Evolutionary conservation across 2,329 filamentous ascomycete species (phyloP).

Genomic region (Monascus ruber): DNA sequence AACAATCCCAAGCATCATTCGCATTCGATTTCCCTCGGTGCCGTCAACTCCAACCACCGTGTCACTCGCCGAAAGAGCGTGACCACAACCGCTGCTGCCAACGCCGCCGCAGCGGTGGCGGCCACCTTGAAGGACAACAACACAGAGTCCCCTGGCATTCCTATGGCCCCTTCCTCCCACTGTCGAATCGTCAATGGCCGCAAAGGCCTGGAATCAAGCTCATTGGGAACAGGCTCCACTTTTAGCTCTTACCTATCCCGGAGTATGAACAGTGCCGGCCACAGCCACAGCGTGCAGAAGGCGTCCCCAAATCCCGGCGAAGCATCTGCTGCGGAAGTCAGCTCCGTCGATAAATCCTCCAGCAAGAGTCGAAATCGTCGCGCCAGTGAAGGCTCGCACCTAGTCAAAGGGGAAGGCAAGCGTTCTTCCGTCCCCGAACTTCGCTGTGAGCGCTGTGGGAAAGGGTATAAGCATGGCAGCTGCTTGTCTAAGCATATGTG

Average conservation of each 20-base stretch:
- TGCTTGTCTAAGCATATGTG: conserved; percentile 99
- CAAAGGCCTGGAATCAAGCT: conserved; percentile 55
- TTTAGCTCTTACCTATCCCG: conserved; percentile 34
- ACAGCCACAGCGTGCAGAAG: conserved; percentile 11
- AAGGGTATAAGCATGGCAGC: conserved; percentile 99
- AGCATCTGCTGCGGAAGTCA: conserved; percentile 35
- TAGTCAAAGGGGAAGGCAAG: conserved; percentile 66
- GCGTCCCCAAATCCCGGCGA: conserved; percentile 8
- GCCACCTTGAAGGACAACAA: conserved; percentile 56
- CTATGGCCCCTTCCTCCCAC: conserved; percentile 34
- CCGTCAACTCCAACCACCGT: conserved; percentile 70
- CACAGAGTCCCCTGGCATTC: conserved; percentile 49
- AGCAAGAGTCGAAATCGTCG: conserved; percentile 47
- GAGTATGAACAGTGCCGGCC: conserved; percentile 24
- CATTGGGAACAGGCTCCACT: conserved; percentile 28
- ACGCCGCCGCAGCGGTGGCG: conserved; percentile 56
- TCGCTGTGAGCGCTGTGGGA: conserved; percentile 94
- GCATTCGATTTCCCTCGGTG: conserved; percentile 65
- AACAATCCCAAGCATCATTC: conserved; percentile 65
- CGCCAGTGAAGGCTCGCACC: conserved; percentile 76
- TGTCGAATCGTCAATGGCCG: conserved; percentile 41
- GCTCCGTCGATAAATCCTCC: conserved; percentile 36
- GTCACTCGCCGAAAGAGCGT: conserved; percentile 92
- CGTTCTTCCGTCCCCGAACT: conserved; percentile 73
- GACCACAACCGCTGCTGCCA: conserved; percentile 59